phyloP scores from a whole-genome alignment of 2,329 filamentous ascomycete species.

The Didymella pinodella region DNA sequence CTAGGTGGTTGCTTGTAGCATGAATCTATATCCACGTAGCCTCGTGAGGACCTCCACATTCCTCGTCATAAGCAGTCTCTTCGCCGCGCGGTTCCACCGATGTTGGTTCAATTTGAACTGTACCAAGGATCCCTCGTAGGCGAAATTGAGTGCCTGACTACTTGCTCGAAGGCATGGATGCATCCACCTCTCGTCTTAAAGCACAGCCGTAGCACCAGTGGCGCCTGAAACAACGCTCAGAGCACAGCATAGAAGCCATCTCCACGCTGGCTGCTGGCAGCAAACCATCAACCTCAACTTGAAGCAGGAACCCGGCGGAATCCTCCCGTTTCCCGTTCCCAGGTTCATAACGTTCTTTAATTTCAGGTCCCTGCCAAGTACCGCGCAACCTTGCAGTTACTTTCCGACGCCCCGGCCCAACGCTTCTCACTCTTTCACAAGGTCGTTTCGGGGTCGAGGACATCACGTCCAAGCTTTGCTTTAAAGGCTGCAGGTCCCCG shows the following conservation, averaged over 20 bases:
- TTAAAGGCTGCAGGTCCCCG: slow-evolving; percentile 27
- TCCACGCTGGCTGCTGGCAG: slow-evolving; percentile 25
- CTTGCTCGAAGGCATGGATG: slow-evolving; percentile 15
- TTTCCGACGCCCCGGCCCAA: slow-evolving; percentile 10
- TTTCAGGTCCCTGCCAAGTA: slow-evolving; percentile 36
- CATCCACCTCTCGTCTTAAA: slow-evolving; percentile 33
- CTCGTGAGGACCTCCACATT: slow-evolving; percentile 12
- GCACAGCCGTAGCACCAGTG: slow-evolving; percentile 33
- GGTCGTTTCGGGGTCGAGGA: slow-evolving; percentile 15
- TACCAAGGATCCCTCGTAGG: slow-evolving; percentile 15
- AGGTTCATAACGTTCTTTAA: slow-evolving; percentile 24
- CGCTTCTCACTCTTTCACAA: slow-evolving; percentile 16
- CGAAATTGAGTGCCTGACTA: slow-evolving; percentile 24
- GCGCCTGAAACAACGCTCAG: slow-evolving; percentile 33
- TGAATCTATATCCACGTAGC: slow-evolving; percentile 13
- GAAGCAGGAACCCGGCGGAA: slow-evolving; percentile 13
- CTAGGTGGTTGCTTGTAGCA: slow-evolving; percentile 20
- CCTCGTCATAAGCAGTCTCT: slow-evolving; percentile 8
- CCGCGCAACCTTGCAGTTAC: slow-evolving; percentile 25
- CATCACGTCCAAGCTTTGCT: slow-evolving; percentile 25
- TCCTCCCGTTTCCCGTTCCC: slow-evolving; percentile 12
- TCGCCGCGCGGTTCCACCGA: slow-evolving; percentile 6
- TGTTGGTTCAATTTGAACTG: slow-evolving; percentile 18
- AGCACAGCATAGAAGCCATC: slow-evolving; percentile 14
- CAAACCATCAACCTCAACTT: slow-evolving; percentile 12